Percentiles rank a stretch among this genome's conserved stretches.
These are phyloP conservation scores for Cercospora beticola DNA, from an alignment of 2,329 filamentous ascomycete genomes.

Conservation along the genomic window DNA sequence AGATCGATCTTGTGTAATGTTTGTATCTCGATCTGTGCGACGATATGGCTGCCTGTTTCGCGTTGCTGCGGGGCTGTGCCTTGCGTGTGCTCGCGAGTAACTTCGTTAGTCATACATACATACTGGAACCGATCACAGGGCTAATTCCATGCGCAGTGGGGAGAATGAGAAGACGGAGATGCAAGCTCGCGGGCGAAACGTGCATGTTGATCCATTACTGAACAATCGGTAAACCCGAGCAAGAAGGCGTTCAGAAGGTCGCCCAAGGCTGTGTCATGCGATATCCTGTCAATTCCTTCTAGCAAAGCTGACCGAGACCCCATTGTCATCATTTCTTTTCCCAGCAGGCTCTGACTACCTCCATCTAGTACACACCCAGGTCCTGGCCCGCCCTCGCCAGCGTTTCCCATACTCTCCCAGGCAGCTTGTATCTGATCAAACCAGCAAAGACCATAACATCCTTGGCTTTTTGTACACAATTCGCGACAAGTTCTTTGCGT, in stretches of 20 bases:
- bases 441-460: constrained; percentile 94
- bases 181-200: neutral
- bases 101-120: neutral
- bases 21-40: neutral
- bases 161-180: neutral
- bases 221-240: neutral
- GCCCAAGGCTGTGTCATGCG: neutral
- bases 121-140: neutral
- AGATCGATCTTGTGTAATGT: neutral
- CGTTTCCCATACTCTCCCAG: constrained; percentile 82
- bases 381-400: constrained; percentile 78
- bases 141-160: neutral
- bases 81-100: neutral
- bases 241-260: neutral
- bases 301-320: neutral
- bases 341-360: neutral
- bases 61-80: neutral
- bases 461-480: constrained; percentile 76
- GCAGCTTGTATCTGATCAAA: constrained; percentile 86
- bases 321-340: neutral
- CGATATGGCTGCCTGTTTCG: neutral
- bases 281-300: neutral
- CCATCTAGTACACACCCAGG: constrained; percentile 38
- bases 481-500: constrained; percentile 59
- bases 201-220: neutral